Base-by-base conservation (phyloP, 768 basidiomycete genomes). In the Lenzites betulinus region DNA sequence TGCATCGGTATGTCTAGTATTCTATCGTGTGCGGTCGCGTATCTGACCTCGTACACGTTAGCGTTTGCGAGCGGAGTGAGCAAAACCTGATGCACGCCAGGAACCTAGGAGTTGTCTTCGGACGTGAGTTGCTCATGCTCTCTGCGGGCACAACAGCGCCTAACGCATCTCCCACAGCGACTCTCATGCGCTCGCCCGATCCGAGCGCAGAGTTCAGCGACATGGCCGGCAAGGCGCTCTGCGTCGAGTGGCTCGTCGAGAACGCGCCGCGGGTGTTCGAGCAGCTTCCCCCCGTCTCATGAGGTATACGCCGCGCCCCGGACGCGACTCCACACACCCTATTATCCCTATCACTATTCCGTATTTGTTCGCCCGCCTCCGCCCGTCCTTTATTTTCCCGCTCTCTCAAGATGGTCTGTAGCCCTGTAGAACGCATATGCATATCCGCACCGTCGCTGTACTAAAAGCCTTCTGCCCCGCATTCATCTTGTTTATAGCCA, bases 81-180 rank as follows among this genome's bases (percentile, higher is more conserved):
- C 79, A 76, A 49, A 99, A 99, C 74, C 80, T 94, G 53, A 99
- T 99, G 97, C 93, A 86, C 51, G 89, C 93, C 2, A 83, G 95
- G 64, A 99, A 98, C 69, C 77, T 99, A 22, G 97, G 97, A 7
- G 95, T 98, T 30, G 95, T 99, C 42, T 98, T 98, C 75, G 97
- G 97, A 67, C 97, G 96, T 98, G 73, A 76, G 96, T 87, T 15
- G 35, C 8, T 9, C 18, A 13, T 8, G 3, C 20, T n/a, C 35
- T 1, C 3, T 33, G 28, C 2, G 16, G 28, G 39, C 5, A 11
- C 12, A 38, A 13, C 30, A 0, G 20, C n/a, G 53, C 12, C 38
- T 55, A 7, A 39, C 39, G 13, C 3, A 46, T n/a, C 66, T 52
- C 7, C 15, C 4, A 2, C 65, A 98, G 95, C 96, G 12, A 98